A percentile compares a stretch with the other conserved stretches of the same genome.
Conservation (phyloP, 768 basidiomycete species). For the Mycena galopus region DNA sequence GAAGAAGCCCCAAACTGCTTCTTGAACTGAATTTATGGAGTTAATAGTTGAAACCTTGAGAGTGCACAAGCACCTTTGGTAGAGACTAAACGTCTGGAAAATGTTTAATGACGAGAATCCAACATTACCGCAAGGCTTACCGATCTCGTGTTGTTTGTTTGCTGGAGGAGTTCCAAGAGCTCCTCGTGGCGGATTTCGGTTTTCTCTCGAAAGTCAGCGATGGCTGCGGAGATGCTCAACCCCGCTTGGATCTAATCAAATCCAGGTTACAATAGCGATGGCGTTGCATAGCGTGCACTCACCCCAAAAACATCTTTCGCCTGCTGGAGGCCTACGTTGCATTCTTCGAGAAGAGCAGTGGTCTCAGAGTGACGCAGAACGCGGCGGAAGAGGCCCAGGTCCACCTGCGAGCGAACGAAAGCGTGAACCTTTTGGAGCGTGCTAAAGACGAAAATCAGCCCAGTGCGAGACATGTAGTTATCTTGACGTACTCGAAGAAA, state of each 20-base stretch:
- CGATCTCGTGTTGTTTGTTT: slow-evolving; percentile 12
- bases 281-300: not conserved
- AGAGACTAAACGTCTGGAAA: slow-evolving; percentile 7
- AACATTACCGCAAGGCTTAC: not conserved
- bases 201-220: not conserved
- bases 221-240: not conserved
- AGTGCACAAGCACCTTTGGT: slow-evolving; percentile 7
- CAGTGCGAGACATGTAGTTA: too few relatives aligned
- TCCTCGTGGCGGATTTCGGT: slow-evolving; percentile 1
- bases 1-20: slow-evolving; percentile 13
- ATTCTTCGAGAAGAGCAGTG: slow-evolving; percentile 7
- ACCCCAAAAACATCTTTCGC: slow-evolving; percentile 10
- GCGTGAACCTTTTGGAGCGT: slow-evolving; percentile 22
- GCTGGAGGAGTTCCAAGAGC: not conserved
- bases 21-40: not conserved
- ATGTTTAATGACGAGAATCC: not conserved
- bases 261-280: too few relatives aligned
- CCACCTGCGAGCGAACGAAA: slow-evolving; percentile 17
- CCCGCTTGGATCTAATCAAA: slow-evolving; percentile 1
- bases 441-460: not conserved
- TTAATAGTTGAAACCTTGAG: not conserved
- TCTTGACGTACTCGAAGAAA: slow-evolving; percentile 11
- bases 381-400: slow-evolving; percentile 9
- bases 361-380: slow-evolving; percentile 6
- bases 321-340: slow-evolving; percentile 1